Evolutionary conservation across 169 alveolate genomes (phyloP), one percentile per base, ranked within the genome.

Genomic region (Plasmodium coatneyi): DNA sequence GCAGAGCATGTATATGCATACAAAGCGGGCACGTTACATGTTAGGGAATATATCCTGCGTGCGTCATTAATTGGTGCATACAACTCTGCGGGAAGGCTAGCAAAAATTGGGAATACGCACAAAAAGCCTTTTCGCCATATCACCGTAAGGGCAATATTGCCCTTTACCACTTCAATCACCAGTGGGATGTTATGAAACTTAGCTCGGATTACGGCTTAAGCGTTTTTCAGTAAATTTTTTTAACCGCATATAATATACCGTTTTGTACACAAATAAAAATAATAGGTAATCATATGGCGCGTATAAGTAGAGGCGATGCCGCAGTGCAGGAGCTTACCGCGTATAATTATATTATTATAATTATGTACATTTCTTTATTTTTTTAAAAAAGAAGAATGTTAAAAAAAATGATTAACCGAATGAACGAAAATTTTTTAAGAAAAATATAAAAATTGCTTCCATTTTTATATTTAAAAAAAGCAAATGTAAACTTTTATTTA

Each of bases 121-220:
- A 14, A 49, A 49, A 16, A n/a, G n/a, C 60, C 60, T 49, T 49
- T 49, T 49, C 60, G 22, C 22, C 60, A 49, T 49, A 49, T 49
- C 25, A 12, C 60, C 22, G 25, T 49, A 49, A 4, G 3, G 60
- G 60, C 60, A 14, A 49, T 19, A 1, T 70, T 71, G n/a, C 41
- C 41, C 41, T 34, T 54, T 83, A 83, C 92, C 92, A 83, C 92
- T 83, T 83, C 92, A 36, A 70, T 71, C 92, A 83, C 92, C 74
- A 83, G 92, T 83, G 60, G 43, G 16, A 16, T 41, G 10, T 10
- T 10, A 19, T 10, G 0, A 81, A 49, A 49, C 14, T 81, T 56
- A 5, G 9, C 16, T 46, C n/a, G 30, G 16, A 41, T 39, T 80
- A 80, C 32, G 46, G 52, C 7, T 39, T 39, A 46, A 46, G 72